Evolutionary conservation across 768 basidiomycete species (phyloP).

Genomic region (Favolaschia claudopus): DNA sequence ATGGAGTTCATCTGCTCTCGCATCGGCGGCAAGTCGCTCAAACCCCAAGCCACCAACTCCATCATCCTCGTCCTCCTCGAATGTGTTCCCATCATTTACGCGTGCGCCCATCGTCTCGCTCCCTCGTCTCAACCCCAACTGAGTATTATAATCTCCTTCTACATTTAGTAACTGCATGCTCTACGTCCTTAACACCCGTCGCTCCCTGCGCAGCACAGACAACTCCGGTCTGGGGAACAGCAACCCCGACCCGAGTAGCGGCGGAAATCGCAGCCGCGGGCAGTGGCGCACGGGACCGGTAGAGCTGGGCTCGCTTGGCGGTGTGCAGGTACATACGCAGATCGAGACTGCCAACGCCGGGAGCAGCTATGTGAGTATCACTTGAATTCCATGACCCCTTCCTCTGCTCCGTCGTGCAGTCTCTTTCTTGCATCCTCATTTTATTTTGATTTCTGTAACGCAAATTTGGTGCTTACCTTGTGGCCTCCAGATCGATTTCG

Average conservation of each 20-base stretch:
- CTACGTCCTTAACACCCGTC: constrained; percentile 3
- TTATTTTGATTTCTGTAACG: too few species aligned
- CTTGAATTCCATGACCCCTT: too few species aligned
- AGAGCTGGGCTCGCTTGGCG: background rate
- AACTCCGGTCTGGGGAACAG: background rate
- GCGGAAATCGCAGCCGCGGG: background rate
- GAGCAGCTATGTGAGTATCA: too few species aligned
- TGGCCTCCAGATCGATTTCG: too few species aligned
- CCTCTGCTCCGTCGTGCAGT: too few species aligned
- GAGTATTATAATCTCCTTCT: background rate
- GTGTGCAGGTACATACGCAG: background rate
- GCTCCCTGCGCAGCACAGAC: background rate
- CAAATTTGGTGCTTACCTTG: too few species aligned
- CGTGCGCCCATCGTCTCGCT: background rate
- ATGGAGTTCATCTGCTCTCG: background rate
- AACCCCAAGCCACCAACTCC: background rate
- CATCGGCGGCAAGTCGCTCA: background rate
- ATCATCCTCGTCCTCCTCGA: background rate
- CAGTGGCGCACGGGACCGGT: background rate
- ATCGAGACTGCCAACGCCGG: background rate
- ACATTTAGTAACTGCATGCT: background rate
- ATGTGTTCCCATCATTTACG: background rate
- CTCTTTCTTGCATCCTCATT: too few species aligned
- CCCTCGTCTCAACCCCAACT: background rate
- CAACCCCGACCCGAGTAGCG: background rate